phyloP scores from a whole-genome alignment of 257 asterid genomes.

The Petunia secreta region DNA sequence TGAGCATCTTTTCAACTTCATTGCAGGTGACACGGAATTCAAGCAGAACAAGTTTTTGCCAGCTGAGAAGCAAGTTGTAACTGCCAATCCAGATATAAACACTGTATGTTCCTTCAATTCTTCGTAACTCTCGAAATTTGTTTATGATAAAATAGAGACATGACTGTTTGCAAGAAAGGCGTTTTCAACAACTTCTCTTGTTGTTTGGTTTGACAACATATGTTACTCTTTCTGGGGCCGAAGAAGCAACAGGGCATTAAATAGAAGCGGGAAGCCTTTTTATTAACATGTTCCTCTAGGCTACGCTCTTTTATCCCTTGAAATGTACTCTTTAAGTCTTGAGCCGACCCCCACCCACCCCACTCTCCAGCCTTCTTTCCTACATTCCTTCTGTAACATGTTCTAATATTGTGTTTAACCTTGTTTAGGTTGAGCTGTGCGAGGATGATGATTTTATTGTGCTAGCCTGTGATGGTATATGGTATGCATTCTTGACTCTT shows the following conservation, averaged over 20 bases:
- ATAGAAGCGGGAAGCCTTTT: neutral
- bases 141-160: conserved; percentile 3
- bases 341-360: neutral
- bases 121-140: neutral
- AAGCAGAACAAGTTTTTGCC: conserved; percentile 95
- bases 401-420: conserved; percentile 25
- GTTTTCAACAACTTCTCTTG: neutral
- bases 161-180: neutral
- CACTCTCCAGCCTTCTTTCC: neutral
- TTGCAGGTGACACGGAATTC: conserved; percentile 98
- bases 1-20: neutral
- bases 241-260: conserved; percentile 15
- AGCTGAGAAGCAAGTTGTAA: conserved; percentile 85
- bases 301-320: neutral
- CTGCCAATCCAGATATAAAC: conserved; percentile 94
- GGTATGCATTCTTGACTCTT: conserved; percentile 51
- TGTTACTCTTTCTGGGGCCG: conserved; percentile 4
- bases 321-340: neutral
- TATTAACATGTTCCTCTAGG: neutral
- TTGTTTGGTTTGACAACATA: conserved; percentile 11
- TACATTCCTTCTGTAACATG: conserved; percentile 22
- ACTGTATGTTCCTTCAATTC: conserved; percentile 50
- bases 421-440: conserved; percentile 81
- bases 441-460: conserved; percentile 87
- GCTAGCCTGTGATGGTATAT: conserved; percentile 97